Percentiles rank a stretch among this genome's conserved stretches.
Evolutionary conservation across 345 rosid species (phyloP).

Genomic region (Eucalyptus pumila): DNA sequence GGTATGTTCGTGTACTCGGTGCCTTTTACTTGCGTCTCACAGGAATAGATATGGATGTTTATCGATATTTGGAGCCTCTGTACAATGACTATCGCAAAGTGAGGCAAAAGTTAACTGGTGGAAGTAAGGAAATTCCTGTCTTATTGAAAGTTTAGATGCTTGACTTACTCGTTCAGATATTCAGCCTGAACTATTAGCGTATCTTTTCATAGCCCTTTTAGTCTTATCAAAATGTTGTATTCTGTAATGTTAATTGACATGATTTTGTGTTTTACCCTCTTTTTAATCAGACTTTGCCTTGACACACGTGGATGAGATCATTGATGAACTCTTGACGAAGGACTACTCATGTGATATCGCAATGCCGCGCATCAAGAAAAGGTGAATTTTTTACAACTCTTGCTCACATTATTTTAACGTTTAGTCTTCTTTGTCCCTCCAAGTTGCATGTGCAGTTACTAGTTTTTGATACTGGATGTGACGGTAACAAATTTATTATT

Average conservation of each 20-base stretch:
- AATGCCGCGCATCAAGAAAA: constrained; percentile 77
- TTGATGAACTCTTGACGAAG: constrained; percentile 71
- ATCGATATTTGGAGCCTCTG: constrained; percentile 76
- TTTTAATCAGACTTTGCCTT: constrained; percentile 33
- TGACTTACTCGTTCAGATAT: not conserved
- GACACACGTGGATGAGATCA: constrained; percentile 79
- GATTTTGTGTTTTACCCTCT: not conserved
- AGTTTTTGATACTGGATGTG: not conserved
- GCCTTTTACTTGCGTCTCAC: constrained; percentile 87
- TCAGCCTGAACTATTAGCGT: not conserved
- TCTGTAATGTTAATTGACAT: not conserved
- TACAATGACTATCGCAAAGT: constrained; percentile 82
- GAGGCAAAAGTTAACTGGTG: constrained; percentile 51
- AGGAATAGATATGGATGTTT: constrained; percentile 64
- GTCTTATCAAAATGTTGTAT: not conserved
- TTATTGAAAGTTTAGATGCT: not conserved
- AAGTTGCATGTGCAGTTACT: not conserved
- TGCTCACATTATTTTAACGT: not conserved
- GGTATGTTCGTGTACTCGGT: constrained; percentile 81
- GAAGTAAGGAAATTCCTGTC: constrained; percentile 30
- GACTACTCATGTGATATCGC: constrained; percentile 92
- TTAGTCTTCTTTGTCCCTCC: not conserved
- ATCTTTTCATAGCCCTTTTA: not conserved
- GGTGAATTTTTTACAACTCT: constrained; percentile 15
- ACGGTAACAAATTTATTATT: not conserved